phyloP scores from a whole-genome alignment of 331 rosid species.

The Prunus yedoensis region DNA sequence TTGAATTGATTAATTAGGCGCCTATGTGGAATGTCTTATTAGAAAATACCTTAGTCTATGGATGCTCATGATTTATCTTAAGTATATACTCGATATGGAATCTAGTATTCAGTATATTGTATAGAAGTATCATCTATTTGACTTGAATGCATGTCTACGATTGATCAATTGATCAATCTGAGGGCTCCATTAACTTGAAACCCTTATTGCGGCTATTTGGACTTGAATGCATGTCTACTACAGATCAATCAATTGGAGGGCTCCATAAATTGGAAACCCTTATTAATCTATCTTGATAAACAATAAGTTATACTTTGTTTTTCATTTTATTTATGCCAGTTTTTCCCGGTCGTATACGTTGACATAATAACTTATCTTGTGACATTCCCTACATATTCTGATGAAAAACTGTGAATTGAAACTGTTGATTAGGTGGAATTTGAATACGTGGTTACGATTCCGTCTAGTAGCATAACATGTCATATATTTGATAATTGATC shows the following conservation, averaged over 20 bases:
- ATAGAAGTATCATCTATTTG: not conserved
- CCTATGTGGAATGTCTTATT: not conserved
- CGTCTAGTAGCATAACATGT: not conserved
- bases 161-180: not conserved
- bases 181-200: not conserved
- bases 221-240: not conserved
- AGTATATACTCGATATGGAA: not conserved
- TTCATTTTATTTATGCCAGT: not conserved
- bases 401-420: not conserved
- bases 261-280: not conserved
- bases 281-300: not conserved
- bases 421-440: not conserved
- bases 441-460: not conserved
- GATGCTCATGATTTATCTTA: not conserved
- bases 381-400: not conserved
- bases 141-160: not conserved
- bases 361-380: not conserved
- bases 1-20: not conserved
- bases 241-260: not conserved
- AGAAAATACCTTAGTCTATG: not conserved
- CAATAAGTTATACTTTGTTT: not conserved
- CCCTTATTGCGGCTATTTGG: not conserved
- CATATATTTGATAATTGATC: not conserved
- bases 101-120: not conserved
- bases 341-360: not conserved